Evolutionary conservation across 441 rosid genomes (phyloP), one percentile per base, ranked within the genome.

Genomic region (Daphne laureola): DNA sequence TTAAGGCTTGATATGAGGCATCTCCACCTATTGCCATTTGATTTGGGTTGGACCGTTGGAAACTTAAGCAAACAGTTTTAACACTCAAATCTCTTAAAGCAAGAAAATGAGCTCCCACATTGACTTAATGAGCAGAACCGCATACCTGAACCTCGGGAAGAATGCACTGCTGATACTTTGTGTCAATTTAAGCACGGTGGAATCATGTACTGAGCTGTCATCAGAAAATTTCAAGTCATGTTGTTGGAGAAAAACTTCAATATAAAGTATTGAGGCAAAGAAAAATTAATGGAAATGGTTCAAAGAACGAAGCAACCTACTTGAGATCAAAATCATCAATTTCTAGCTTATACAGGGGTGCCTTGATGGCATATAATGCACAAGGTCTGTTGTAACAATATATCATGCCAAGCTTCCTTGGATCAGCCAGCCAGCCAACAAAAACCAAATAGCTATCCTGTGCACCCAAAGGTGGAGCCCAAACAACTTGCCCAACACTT

Each of bases 401-500:
- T 73, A 77, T 92, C 40, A 92, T 84, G 50, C 97, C 98, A 56
- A 93, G 82, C 78, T 93, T 93, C 72, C 97, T 78, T 55, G 66
- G 63, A 43, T 73, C 79, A 43, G 87, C 73, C 54, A 81, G 68
- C 97, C 96, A 90, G 17, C 96, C 96, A 14, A 83, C 97, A 56
- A 84, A 90, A 67, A 93, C 87, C 64, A 93, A 63, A 70, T 73
- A 78, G 54, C 76, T 90, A 60, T 71, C 53, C n/a, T 44, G 51
- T 40, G 72, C 82, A 46, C 69, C 67, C 27, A 46, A 49, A 38
- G 63, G 42, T 57, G 96, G 96, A 56, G 92, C 81, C 98, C 98
- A 93, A 51, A 90, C 82, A 46, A 90, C 98, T 71, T 90, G 98
- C 40, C 98, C 95, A 64, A 76, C 71, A 55, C 97, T 93, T 62